These are phyloP conservation scores for Rhizoclosmatium sp. DNA, from an alignment of 192 early-diverging fungal species.

Conservation along the genomic window DNA sequence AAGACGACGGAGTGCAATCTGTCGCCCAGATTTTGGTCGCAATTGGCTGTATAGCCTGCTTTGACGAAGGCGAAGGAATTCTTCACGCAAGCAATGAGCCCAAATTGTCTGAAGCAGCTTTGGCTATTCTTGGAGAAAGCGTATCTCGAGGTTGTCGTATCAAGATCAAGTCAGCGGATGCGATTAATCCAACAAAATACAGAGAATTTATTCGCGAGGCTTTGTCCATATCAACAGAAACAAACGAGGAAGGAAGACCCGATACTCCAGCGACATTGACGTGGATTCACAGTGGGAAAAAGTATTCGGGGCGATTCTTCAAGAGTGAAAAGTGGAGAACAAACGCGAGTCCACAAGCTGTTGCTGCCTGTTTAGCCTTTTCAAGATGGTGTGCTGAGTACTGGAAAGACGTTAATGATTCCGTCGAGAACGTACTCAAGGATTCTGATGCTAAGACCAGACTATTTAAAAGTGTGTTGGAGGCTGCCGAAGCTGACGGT, in stretches of 20 bases:
- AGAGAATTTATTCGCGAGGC: background rate
- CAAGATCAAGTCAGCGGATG: conserved; percentile 10
- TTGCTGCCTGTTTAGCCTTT: conserved; percentile 20
- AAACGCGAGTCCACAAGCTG: conserved; percentile 15
- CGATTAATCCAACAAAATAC: background rate
- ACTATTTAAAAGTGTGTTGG: background rate
- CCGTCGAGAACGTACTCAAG: background rate
- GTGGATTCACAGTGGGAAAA: conserved; percentile 10
- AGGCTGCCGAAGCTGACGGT: background rate
- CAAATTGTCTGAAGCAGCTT: background rate
- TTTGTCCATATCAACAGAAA: background rate
- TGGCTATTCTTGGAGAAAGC: conserved; percentile 9
- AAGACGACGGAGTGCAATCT: conserved; percentile 1
- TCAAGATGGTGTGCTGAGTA: conserved; percentile 3
- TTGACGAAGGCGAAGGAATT: background rate
- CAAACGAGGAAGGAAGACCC: background rate
- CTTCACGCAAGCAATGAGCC: background rate
- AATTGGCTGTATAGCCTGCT: conserved; percentile 9
- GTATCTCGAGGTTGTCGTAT: conserved; percentile 19
- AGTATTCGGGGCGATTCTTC: conserved; percentile 2
- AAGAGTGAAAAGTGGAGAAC: background rate
- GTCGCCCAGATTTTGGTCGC: conserved; percentile 12
- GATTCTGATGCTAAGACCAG: background rate
- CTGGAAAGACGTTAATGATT: background rate
- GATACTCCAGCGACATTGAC: background rate